Base-by-base conservation (phyloP, 257 asterid species). In the Anisodus acutangulus region DNA sequence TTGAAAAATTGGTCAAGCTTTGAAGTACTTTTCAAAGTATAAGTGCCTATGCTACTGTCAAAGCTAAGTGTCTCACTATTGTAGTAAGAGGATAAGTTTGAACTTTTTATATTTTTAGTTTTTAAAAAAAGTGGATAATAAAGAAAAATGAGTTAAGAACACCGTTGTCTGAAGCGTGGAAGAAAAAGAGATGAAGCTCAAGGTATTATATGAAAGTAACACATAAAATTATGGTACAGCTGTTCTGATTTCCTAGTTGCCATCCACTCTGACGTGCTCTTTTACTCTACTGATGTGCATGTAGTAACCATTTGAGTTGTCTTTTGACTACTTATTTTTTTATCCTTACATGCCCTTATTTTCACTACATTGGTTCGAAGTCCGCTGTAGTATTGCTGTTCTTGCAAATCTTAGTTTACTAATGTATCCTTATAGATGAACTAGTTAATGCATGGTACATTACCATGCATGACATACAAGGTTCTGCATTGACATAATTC, bases 131-230 rank as follows among this genome's bases (percentile, higher is more conserved):
- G 74, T 67, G 74, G 74, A 10, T 35, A 67, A 47, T 67, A 35
- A 67, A 67, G 74, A 67, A 67, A 67, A 47, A 67, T 67, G 19
- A 35, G 22, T 67, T n/a, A 35, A 13, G 74, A 67, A 67, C 12
- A 37, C 74, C 22, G 6, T 35, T 67, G 72, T 67, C 74, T 35
- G 74, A 67, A 71, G 26, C 45, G 16, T 71, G 17, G 58, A 71
- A 71, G 58, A 71, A 22, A 71, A 43, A 45, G 79, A 71, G 57
- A 45, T 71, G 79, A 71, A 71, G n/a, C 17, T 71, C 79, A 45
- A 71, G 58, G 79, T 71, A 45, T 71, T n/a, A n/a, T 71, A 17
- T 45, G 9, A 41, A 41, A 41, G 37, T 70, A 71, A 43, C 16
- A 6, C 41, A 39, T 39, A 71, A 71, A 43, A 43, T 43, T 71